Conservation (phyloP, 768 basidiomycete genomes). For the Galerina sulciceps region DNA sequence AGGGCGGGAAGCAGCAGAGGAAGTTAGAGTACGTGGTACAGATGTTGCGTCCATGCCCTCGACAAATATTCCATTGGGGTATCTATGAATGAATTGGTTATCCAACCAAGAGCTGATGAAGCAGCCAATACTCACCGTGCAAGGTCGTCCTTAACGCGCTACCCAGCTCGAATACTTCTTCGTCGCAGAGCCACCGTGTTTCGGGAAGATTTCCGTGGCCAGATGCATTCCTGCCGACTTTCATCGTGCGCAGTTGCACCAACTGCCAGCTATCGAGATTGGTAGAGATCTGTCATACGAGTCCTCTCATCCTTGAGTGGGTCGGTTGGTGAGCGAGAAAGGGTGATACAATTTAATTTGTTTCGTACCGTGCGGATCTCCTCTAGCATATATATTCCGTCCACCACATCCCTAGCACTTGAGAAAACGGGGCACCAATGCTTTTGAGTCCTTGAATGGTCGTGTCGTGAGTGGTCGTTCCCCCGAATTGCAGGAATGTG, state of each 20-base stretch:
- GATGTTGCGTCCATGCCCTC: slow-evolving; percentile 76
- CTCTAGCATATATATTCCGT: no score
- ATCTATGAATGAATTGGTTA: slow-evolving; percentile 49
- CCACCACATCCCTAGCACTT: no score
- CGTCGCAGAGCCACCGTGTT: slow-evolving; percentile 82
- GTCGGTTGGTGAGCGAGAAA: no score
- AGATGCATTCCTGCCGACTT: slow-evolving; percentile 89
- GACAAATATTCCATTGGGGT: slow-evolving; percentile 75
- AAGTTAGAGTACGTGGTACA: slow-evolving; percentile 62
- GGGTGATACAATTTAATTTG: no score
- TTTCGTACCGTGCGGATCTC: no score
- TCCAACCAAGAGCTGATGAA: slow-evolving; percentile 2
- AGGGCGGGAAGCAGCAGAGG: slow-evolving; percentile 60
- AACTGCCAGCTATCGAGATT: slow-evolving; percentile 96
- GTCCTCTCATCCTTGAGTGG: no score
- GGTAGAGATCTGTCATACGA: slow-evolving; percentile 75
- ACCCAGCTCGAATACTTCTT: slow-evolving; percentile 87
- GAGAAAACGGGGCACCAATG: no score
- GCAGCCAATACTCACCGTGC: slow-evolving; percentile 50
- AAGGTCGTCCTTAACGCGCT: slow-evolving; percentile 82
- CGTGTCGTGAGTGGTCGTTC: no score
- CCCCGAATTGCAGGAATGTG: no score
- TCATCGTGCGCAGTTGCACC: slow-evolving; percentile 91
- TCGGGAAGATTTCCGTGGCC: slow-evolving; percentile 89
- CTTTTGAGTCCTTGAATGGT: no score